Base-by-base conservation (phyloP, 352 stramenopile species). In the Globisporangium paddicum region DNA sequence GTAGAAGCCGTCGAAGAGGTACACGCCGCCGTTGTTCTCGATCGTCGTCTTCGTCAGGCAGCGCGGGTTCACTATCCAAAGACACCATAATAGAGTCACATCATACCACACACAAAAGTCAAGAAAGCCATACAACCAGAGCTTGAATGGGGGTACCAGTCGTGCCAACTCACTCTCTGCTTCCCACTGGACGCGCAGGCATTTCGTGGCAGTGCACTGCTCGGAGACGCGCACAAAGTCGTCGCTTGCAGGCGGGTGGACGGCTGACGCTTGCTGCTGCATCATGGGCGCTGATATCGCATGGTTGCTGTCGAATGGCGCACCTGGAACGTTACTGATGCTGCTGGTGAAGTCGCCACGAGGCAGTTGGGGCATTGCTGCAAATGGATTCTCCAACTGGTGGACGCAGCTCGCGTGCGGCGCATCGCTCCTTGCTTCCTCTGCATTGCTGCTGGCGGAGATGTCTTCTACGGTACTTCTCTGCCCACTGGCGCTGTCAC, bases 1-100 rank as follows among this genome's bases (percentile, higher is more conserved):
- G 71, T 89, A 93, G 60, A 94, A 94, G 35, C 86, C 86, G 49
- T 95, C 86, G 52, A 95, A 95, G 26, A 93, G 60, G 58, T 90
- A 92, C 23, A 89, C 68, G 26, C 70, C 69, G 30, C 74, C 68
- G 18, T 82, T 71, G n/a, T 83, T 70, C 30, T 79, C 66, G 38
- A 94, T 77, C 16, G 79, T 79, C 19, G 86, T 93, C 73, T 92
- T 90, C 21, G 64, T 75, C 9, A 63, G 56, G 51, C 78, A 92
- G 26, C 84, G 79, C 42, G 84, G 84, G 54, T 93, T 93, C 66
- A 90, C 84, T 93, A 41, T 16, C 3, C 25, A 48, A 44, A 30
- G 42, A 53, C n/a, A 16, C 30, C n/a, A n/a, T n/a, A n/a, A 32
- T 32, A 18, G 18, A 62, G 18, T 21, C 30, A 44, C 3, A 45